Conservation (phyloP, 495 filamentous ascomycete species). For the Lophium mytilinum region DNA sequence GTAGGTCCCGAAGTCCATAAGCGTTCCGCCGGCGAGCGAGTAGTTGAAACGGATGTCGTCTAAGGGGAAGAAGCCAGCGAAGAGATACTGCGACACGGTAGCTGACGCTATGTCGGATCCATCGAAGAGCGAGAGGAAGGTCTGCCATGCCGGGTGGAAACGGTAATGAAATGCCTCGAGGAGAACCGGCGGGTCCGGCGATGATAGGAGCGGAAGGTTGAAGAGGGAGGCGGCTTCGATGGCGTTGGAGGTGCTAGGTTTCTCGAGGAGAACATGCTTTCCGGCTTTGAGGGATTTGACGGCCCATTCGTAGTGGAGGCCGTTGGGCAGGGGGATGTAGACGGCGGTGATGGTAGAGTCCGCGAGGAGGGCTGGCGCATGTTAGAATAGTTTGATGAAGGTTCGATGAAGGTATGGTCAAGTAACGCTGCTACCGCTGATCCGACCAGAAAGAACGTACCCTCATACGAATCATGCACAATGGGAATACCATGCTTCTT, state of each 20-base stretch:
- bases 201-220: conserved; percentile 7
- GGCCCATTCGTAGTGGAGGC: conserved; percentile 49
- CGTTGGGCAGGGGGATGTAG: conserved; percentile 46
- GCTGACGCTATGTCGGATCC: conserved; percentile 29
- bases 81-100: conserved; percentile 2
- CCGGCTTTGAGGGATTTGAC: conserved; percentile 42
- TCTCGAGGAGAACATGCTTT: conserved; percentile 55
- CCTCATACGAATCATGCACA: conserved; percentile 41
- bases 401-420: background rate
- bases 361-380: conserved; percentile 36
- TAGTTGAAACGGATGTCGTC: conserved; percentile 52
- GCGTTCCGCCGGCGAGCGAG: conserved; percentile 46
- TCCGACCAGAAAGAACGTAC: too few species aligned
- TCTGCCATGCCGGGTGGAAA: conserved; percentile 37
- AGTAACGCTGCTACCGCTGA: too few species aligned
- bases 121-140: conserved; percentile 30
- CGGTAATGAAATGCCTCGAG: conserved; percentile 51
- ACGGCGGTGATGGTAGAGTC: conserved; percentile 45
- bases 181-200: conserved; percentile 36
- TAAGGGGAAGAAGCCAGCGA: conserved; percentile 15
- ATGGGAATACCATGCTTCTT: conserved; percentile 49
- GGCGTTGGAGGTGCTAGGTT: conserved; percentile 46
- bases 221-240: conserved; percentile 18
- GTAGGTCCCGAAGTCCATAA: conserved; percentile 52
- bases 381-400: background rate